These are phyloP conservation scores for Noccaea bulbosa DNA, from an alignment of 345 rosid genomes.

Conservation along the genomic window DNA sequence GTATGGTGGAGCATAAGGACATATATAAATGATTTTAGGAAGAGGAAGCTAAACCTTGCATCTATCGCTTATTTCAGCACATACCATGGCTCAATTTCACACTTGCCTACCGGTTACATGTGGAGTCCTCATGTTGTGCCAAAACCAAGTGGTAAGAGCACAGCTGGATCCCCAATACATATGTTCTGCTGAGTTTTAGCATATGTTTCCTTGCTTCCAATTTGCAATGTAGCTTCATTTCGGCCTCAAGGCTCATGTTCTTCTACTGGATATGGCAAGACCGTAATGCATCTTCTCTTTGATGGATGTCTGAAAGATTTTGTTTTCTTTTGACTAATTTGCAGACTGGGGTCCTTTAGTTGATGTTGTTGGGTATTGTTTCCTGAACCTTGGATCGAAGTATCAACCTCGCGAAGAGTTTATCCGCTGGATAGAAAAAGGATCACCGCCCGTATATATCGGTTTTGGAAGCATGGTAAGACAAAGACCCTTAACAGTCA, in stretches of 20 bases:
- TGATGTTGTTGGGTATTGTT: constrained; percentile 97
- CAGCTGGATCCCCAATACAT: not conserved
- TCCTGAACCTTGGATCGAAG: constrained; percentile 81
- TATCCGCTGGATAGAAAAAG: constrained; percentile 71
- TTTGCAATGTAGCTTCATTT: not conserved
- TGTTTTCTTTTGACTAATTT: constrained; percentile 31
- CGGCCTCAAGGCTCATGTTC: not conserved
- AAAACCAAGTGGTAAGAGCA: constrained; percentile 80
- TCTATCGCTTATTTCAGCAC: constrained; percentile 96
- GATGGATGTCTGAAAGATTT: constrained; percentile 17
- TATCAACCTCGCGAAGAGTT: constrained; percentile 77
- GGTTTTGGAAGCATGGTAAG: constrained; percentile 99
- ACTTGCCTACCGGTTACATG: constrained; percentile 96
- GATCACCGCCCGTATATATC: constrained; percentile 81
- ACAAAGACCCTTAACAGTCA: constrained; percentile 8
- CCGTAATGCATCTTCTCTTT: not conserved
- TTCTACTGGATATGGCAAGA: constrained; percentile 4
- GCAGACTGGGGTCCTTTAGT: constrained; percentile 95
- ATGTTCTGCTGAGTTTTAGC: not conserved
- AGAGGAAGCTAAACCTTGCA: constrained; percentile 76
- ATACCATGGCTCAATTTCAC: constrained; percentile 93
- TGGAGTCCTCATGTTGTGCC: constrained; percentile 99
- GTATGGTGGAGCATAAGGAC: constrained; percentile 98
- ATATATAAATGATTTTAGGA: constrained; percentile 92
- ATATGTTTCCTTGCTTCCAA: constrained; percentile 12